These are phyloP conservation scores for Phytophthora colocasiae DNA, from an alignment of 352 stramenopile genomes.

Conservation along the genomic window DNA sequence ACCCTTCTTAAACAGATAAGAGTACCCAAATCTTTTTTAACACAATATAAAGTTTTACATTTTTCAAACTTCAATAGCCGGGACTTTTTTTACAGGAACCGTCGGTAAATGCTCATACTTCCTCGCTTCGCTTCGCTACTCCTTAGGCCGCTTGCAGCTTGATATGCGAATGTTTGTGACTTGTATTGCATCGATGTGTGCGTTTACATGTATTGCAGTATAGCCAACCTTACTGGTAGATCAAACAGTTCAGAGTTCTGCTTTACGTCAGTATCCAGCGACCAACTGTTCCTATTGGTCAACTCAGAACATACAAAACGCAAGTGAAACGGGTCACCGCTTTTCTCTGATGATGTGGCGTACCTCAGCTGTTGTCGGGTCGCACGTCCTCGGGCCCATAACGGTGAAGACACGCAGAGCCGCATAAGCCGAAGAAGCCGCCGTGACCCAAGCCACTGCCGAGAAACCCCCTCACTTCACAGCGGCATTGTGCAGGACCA, in stretches of 20 bases:
- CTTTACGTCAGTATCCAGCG: not conserved
- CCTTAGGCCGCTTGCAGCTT: too few relatives aligned
- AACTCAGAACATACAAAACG: constrained; percentile 16
- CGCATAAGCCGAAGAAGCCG: constrained; percentile 28
- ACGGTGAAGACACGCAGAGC: constrained; percentile 37
- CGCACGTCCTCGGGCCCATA: constrained; percentile 38
- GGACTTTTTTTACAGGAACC: constrained; percentile 12
- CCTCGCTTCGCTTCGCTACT: too few relatives aligned
- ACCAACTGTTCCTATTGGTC: constrained; percentile 19
- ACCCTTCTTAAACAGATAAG: not conserved
- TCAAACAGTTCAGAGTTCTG: not conserved
- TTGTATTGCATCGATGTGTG: too few relatives aligned
- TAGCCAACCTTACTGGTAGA: not conserved
- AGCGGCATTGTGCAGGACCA: constrained; percentile 16
- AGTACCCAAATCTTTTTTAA: not conserved
- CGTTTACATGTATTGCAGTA: too few relatives aligned
- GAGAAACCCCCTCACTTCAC: constrained; percentile 10
- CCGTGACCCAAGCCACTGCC: constrained; percentile 10
- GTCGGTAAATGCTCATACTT: not conserved
- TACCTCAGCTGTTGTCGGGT: constrained; percentile 43
- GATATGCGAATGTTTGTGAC: too few relatives aligned
- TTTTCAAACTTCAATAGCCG: constrained; percentile 6
- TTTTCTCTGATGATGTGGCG: constrained; percentile 40
- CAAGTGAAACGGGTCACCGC: constrained; percentile 30
- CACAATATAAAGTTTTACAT: not conserved